These are phyloP conservation scores for Flaveria ramosissima DNA, from an alignment of 129 eudicot genomes.

Conservation along the genomic window DNA sequence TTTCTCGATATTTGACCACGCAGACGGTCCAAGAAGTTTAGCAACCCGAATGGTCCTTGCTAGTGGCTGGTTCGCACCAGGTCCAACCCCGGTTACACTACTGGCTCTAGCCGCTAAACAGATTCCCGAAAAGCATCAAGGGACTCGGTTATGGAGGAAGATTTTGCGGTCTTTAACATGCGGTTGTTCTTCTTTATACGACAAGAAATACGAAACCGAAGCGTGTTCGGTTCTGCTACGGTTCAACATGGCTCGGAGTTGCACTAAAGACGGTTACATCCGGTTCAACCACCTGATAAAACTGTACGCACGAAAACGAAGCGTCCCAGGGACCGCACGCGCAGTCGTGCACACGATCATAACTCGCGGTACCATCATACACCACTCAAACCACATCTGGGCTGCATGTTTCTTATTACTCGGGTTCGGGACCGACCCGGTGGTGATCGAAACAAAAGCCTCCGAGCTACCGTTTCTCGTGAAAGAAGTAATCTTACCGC, in stretches of 20 bases:
- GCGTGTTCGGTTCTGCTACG: conserved; percentile 77
- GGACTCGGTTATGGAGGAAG: conserved; percentile 66
- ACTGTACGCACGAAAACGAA: conserved; percentile 72
- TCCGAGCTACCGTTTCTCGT: conserved; percentile 68
- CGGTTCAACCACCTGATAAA: conserved; percentile 68
- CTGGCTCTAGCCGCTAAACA: conserved; percentile 76
- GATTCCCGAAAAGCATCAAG: conserved; percentile 73
- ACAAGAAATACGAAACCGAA: conserved; percentile 76
- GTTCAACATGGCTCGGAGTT: conserved; percentile 70
- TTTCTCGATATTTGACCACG: conserved; percentile 90
- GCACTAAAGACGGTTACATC: conserved; percentile 72
- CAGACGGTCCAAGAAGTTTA: conserved; percentile 82
- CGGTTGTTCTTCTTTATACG: conserved; percentile 73
- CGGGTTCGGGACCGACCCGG: conserved; percentile 83
- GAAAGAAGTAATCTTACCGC: conserved; percentile 83
- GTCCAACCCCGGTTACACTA: conserved; percentile 66
- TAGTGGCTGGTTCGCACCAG: conserved; percentile 95
- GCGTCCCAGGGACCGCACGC: conserved; percentile 68
- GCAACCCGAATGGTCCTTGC: conserved; percentile 92
- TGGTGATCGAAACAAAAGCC: conserved; percentile 69
- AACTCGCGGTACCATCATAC: conserved; percentile 50
- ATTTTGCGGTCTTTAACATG: conserved; percentile 70
- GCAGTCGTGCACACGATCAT: conserved; percentile 78
- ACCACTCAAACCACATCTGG: conserved; percentile 78
- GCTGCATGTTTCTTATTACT: conserved; percentile 85